Base-by-base conservation (phyloP, 345 rosid genomes). In the Rhodomyrtus tomentosa region DNA sequence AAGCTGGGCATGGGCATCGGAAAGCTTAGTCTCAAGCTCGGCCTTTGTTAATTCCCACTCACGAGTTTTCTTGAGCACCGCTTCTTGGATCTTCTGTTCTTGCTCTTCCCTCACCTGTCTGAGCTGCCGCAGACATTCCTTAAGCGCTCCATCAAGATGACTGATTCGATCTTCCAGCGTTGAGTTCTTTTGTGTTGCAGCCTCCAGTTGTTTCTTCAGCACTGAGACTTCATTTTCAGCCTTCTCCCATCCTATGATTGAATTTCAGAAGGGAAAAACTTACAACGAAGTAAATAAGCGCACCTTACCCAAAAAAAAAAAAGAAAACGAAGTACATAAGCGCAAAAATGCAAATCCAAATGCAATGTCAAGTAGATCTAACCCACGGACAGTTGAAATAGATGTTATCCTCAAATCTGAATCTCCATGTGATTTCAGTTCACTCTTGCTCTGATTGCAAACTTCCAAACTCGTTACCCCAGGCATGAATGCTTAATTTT, bases 91-190 rank as follows among this genome's bases (percentile, higher is more conserved):
- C 87, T 89, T 96, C 84, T 90, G 88, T 74, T 94, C 95, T 83
- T 94, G 98, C 83, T 94, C 98, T 55, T 95, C 99, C 89, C 95
- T 92, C 73, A 94, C 93, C 88, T 94, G 95, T 85, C 99, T 88
- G 52, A 97, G 93, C 89, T 97, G 98, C 59, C 98, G 92, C 82
- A 95, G 92, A 85, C 98, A 97, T 89, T 96, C 99, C 90, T 97
- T 97, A 29, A 97, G 95, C 4, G 99, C 99, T 84, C 94, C 94
- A 89, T 97, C 99, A 84, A 97, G 96, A 89, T 96, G 96, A 85
- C 90, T 83, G 84, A 89, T 95, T 84, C 98, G 92, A 88, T 92
- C 94, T 88, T 95, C 98, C 10, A 95, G 93, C 40, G 86, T 86
- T 4, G 89, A 88, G 83, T 92, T 88, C 87, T 92, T 91, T 85